These are phyloP conservation scores for Solanum gandarillasii DNA, from an alignment of 257 asterid species.

Conservation along the genomic window DNA sequence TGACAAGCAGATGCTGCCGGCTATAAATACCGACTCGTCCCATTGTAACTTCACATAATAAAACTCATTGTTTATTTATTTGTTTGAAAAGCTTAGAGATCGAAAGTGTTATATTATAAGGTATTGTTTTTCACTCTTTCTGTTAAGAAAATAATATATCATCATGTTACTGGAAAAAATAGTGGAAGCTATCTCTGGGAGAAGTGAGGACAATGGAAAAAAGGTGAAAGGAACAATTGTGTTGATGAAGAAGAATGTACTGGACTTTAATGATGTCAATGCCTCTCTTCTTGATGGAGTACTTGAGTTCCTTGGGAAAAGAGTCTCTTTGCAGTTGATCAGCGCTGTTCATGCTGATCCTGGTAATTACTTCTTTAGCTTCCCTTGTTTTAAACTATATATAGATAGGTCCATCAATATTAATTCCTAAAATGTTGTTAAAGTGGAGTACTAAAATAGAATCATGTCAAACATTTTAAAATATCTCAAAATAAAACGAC, in stretches of 20 bases:
- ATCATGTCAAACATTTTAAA: too few species aligned
- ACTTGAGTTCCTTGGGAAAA: constrained; percentile 42
- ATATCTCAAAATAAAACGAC: too few species aligned
- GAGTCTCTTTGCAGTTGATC: constrained; percentile 53
- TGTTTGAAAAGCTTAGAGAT: not conserved
- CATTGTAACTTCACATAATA: not conserved
- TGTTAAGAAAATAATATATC: not conserved
- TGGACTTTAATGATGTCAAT: constrained; percentile 26
- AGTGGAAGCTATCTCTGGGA: not conserved
- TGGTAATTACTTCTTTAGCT: not conserved
- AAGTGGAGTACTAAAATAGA: too few species aligned
- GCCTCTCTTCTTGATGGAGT: constrained; percentile 42
- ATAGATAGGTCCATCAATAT: too few species aligned
- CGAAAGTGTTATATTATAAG: not conserved
- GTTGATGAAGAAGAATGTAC: constrained; percentile 47
- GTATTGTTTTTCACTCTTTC: not conserved
- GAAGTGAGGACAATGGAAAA: not conserved
- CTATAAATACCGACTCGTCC: not conserved
- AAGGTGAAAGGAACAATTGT: constrained; percentile 46
- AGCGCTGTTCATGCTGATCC: not conserved
- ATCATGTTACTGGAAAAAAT: not conserved
- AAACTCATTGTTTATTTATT: not conserved
- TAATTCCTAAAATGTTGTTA: too few species aligned
- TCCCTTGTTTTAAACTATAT: too few species aligned
- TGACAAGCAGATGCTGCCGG: not conserved